phyloP scores from a whole-genome alignment of 805 yeast genomes.

The Saccharomycopsis vini region DNA sequence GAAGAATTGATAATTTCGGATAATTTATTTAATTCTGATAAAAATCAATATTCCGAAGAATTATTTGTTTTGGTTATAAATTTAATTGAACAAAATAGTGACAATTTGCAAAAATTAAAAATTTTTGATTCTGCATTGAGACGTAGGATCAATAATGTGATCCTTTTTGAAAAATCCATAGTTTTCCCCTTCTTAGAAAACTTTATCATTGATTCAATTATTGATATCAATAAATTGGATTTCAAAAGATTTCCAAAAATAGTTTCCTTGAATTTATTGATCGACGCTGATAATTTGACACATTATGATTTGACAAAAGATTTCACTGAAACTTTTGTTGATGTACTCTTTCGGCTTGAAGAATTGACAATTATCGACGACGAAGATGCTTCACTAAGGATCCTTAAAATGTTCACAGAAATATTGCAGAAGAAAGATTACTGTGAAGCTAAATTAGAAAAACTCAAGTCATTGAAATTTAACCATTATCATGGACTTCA shows the following conservation, averaged over 20 bases:
- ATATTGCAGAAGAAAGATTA: conserved; percentile 4
- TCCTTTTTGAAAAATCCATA: too few species aligned
- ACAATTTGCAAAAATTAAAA: conserved; percentile 18
- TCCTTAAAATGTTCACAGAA: conserved; percentile 27
- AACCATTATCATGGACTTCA: conserved; percentile 39
- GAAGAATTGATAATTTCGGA: conserved; percentile 22
- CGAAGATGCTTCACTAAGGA: conserved; percentile 29
- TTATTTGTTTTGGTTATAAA: too few species aligned
- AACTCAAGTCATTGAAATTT: conserved; percentile 30
- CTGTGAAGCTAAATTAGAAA: conserved; percentile 1
- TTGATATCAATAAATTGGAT: conserved; percentile 3
- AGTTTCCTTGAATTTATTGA: conserved; percentile 25
- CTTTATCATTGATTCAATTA: conserved; percentile 15
- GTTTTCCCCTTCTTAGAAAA: too few species aligned
- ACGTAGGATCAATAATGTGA: too few species aligned
- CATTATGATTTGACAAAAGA: not conserved
- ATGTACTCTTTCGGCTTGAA: conserved; percentile 16
- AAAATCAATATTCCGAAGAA: too few species aligned
- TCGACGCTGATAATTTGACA: conserved; percentile 23
- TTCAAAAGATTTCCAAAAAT: conserved; percentile 10
- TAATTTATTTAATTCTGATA: conserved; percentile 29
- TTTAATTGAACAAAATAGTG: too few species aligned
- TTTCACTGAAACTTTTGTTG: conserved; percentile 3
- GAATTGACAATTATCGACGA: conserved; percentile 28
- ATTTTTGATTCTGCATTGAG: too few species aligned